phyloP scores from a whole-genome alignment of 2,329 filamentous ascomycete species.

The Pyrenophora teres region DNA sequence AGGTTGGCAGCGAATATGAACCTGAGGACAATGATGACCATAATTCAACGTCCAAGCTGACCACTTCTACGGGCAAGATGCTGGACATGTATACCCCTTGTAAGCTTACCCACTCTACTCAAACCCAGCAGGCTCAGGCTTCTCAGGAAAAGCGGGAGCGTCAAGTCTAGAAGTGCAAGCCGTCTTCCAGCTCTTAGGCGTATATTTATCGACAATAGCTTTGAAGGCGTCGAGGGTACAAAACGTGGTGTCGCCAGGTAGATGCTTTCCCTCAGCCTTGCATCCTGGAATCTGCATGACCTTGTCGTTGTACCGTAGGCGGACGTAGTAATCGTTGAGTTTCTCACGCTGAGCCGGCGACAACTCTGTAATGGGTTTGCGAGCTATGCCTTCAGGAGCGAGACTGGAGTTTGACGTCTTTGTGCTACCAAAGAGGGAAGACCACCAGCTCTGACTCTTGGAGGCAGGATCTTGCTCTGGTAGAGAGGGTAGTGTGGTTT shows the following conservation, averaged over 20 bases:
- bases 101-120: neutral
- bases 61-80: too few relatives aligned
- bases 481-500: neutral
- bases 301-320: constrained; percentile 87
- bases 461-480: constrained; percentile 8
- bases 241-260: constrained; percentile 83
- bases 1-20: too few relatives aligned
- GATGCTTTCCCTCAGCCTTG: constrained; percentile 74
- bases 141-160: constrained; percentile 56
- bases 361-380: constrained; percentile 63
- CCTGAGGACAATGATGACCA: too few relatives aligned
- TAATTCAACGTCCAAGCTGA: too few relatives aligned
- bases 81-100: too few relatives aligned
- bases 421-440: constrained; percentile 40
- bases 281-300: constrained; percentile 84
- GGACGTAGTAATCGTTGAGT: constrained; percentile 80
- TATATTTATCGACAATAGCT: constrained; percentile 85
- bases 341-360: constrained; percentile 61
- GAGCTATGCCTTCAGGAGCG: constrained; percentile 57
- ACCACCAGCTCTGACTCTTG: constrained; percentile 44
- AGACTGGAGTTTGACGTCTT: constrained; percentile 12
- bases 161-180: constrained; percentile 65
- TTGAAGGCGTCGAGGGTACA: constrained; percentile 97
- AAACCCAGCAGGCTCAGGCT: constrained; percentile 43
- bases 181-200: constrained; percentile 75